Base-by-base conservation (phyloP, 306 rosid genomes). In the Styphnolobium japonicum region DNA sequence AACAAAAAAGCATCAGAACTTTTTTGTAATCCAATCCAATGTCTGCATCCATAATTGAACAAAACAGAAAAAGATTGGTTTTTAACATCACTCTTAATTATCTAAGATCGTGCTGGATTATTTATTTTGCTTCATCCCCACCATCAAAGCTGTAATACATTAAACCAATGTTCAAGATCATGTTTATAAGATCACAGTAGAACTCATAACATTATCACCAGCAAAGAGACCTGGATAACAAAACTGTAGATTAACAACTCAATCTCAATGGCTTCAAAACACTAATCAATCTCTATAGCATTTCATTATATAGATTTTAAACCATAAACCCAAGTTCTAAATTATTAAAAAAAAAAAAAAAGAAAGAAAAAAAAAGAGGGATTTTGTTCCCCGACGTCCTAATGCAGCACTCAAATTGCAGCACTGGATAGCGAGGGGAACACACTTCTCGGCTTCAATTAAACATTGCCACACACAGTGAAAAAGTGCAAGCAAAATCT, bases 341-440 rank as follows among this genome's bases (percentile, higher is more conserved):
- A n/a, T n/a, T n/a, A n/a, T n/a, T n/a, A n/a, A n/a, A n/a, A n/a
- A n/a, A n/a, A n/a, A n/a, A n/a, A n/a, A 3, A 15, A 7, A 16
- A 0, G 3, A 33, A 4, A 1, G 21, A 7, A 1, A 6, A 5
- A n/a, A 0, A 10, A 10, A 27, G 19, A 19, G 3, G 0, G 27
- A 82, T 85, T 7, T 93, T 4, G 88, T 91, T 84, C 86, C 87
- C 98, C 94, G 85, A 93, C 98, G 97, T 93, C 97, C 94, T 78
- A 75, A 56, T 73, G 64, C 81, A 39, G 75, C 91, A 86, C 27
- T 10, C 0, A 40, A 64, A 33, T 67, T 83, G 86, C 37, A 53
- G 78, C 83, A 77, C 34, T 7, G 96, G 97, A 91, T 91, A 91
- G 98, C 94, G 93, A 88, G 94, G 88, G 83, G 88, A 91, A 88